phyloP scores from a whole-genome alignment of 1,284 basidiomycete species.

The Hymenochaete sp. region DNA sequence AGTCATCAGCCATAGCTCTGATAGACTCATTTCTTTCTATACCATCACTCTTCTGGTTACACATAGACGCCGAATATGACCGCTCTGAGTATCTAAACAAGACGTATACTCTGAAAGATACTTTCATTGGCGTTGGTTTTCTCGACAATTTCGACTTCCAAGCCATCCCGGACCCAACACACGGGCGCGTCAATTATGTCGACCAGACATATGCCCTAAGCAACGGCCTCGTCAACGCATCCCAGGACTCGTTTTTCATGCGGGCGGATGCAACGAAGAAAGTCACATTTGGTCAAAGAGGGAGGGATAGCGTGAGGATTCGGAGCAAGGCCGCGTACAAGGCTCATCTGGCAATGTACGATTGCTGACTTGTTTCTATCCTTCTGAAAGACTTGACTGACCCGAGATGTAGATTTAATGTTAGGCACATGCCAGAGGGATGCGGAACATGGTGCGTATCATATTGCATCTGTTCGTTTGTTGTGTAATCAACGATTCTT shows the following conservation, averaged over 20 bases:
- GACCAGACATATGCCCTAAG: constrained; percentile 34
- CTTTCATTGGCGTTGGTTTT: constrained; percentile 34
- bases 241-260: constrained; percentile 36
- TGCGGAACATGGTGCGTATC: constrained; percentile 52
- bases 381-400: neutral
- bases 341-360: constrained; percentile 27
- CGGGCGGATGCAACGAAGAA: constrained; percentile 28
- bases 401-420: constrained; percentile 24
- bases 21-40: too few relatives aligned
- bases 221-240: constrained; percentile 40
- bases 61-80: too few relatives aligned
- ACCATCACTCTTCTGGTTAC: too few relatives aligned
- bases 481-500: too few relatives aligned
- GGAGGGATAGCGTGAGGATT: constrained; percentile 29
- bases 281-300: constrained; percentile 25
- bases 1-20: too few relatives aligned
- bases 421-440: constrained; percentile 47
- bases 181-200: constrained; percentile 48
- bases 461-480: too few relatives aligned
- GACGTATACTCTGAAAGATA: constrained; percentile 31
- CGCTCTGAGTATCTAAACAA: too few relatives aligned
- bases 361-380: neutral
- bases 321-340: constrained; percentile 25
- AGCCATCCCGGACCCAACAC: constrained; percentile 37
- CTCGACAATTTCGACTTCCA: constrained; percentile 35